Evolutionary conservation across 2,329 filamentous ascomycete species (phyloP), one percentile per base, ranked within the genome.

Genomic region (Ceratocystis cacaofunesta): DNA sequence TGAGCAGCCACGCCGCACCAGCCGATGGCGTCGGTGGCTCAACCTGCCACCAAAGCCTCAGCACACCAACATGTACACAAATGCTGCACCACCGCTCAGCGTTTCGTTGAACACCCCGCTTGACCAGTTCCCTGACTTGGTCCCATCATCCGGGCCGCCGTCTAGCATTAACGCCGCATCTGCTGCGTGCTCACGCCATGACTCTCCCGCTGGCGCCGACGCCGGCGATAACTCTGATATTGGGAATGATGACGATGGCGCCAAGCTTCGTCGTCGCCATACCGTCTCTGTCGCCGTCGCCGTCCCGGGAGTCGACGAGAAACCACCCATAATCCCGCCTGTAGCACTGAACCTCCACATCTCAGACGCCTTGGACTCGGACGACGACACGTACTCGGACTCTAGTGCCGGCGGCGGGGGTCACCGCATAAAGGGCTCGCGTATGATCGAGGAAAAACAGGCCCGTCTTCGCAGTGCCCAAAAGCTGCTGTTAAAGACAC

Each of bases 381-480:
- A 69, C 28, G 69, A 71, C 32, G 66, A 67, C 67, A 69, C 55
- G 7, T 68, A 65, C 15, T 69, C 55, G 10, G 70, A 70, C 30
- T 70, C 72, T 32, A 73, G 70, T 63, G 70, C 70, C 43, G 69
- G 70, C 1, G 32, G 32, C 32, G 32, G 32, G 32, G 32, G 32
- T 12, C 69, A 69, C 52, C 65, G 44, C 0, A 32, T 60, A 28
- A 69, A 67, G 5, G 67, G 68, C 8, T 69, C 67, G 50, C 70
- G 70, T 7, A 72, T 72, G 1, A 68, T 77, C 58, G 71, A 69
- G 60, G 72, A 75, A 58, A 76, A 72, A 66, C 72, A 75, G 62
- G 75, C 76, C 50, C 73, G 78, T 62, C 68, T 80, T 32, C 70
- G 72, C 50, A 72, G 78, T 36, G 78, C 78, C 0, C 73, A 75